A percentile compares a stretch with the other conserved stretches of the same genome.
phyloP scores from a whole-genome alignment of 2,329 filamentous ascomycete species.

The Bipolaris oryzae region DNA sequence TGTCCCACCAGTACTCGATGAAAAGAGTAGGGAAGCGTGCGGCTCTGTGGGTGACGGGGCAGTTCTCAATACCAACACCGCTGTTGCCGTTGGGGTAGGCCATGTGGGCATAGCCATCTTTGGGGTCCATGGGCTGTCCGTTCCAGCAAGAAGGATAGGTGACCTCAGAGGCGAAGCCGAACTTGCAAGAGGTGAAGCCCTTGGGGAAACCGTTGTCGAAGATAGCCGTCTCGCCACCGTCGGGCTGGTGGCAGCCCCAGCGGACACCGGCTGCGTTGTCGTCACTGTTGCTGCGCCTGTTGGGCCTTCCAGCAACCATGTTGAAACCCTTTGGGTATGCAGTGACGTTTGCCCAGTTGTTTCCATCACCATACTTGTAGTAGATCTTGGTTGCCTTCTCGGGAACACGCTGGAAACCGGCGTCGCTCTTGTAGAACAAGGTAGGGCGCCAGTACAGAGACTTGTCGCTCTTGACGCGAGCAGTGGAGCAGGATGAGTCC shows the following conservation, averaged over 20 bases:
- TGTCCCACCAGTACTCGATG: conserved; percentile 50
- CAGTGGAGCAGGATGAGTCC: conserved; percentile 43
- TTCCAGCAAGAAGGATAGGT: conserved; percentile 50
- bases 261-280: conserved; percentile 39
- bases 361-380: conserved; percentile 47
- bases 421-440: conserved; percentile 46
- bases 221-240: conserved; percentile 31
- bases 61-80: conserved; percentile 42
- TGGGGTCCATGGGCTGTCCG: conserved; percentile 40
- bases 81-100: conserved; percentile 45
- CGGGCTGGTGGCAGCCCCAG: conserved; percentile 41
- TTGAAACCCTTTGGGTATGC: conserved; percentile 46
- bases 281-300: conserved; percentile 39
- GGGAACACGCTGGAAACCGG: conserved; percentile 45
- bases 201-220: conserved; percentile 44
- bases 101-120: conserved; percentile 44
- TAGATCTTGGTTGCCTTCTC: conserved; percentile 46
- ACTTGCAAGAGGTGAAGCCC: conserved; percentile 46
- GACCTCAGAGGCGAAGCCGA: conserved; percentile 44
- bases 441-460: conserved; percentile 49
- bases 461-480: conserved; percentile 48
- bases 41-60: conserved; percentile 38
- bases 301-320: conserved; percentile 46
- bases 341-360: conserved; percentile 43
- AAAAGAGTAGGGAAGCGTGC: conserved; percentile 48